Evolutionary conservation across 2,329 filamentous ascomycete species (phyloP), one percentile per base, ranked within the genome.

Genomic region (Epichloe brachyelytri): DNA sequence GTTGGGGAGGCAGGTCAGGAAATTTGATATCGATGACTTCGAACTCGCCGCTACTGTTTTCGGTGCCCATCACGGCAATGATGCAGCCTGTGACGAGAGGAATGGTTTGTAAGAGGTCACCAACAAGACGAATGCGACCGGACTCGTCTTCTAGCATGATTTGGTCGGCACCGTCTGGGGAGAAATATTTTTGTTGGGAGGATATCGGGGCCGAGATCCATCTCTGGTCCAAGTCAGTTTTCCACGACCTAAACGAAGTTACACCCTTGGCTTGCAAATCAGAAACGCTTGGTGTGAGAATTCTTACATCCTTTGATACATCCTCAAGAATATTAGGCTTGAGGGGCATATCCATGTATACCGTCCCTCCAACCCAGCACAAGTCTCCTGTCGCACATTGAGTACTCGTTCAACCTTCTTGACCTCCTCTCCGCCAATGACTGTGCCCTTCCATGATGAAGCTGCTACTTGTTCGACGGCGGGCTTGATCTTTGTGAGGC

Each of bases 291-390:
- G 30, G 8, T 30, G 30, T 30, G 30, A 30, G 10, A 30, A 15
- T 3, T 37, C 78, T 57, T 70, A 90, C 87, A 67, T 96, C 91
- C 68, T 94, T 95, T 40, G 87, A 85, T 41, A 98, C 86, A 60
- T 98, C 93, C 53, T 96, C 90, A 36, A 98, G 72, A 65, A 98
- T 91, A 63, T 94, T 95, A 1, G 94, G 93, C 71, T 98, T 98
- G 61, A 96, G 68, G 2, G 86, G 80, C 88, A 98, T 90, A 56
- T 97, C 88, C 85, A 97, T 95, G 66, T 95, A 98, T 34, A 97
- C 82, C 0, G 93, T 98, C 15, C 94, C 93, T 0, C 84, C 78
- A 15, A 98, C 86, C 89, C 91, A 98, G 71, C 91, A 97, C 37
- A 97, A 73, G 70, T 96, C 83, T 56, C 93, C 71, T 97, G 93